phyloP scores from a whole-genome alignment of 345 rosid species.

The Gossypium thurberi region DNA sequence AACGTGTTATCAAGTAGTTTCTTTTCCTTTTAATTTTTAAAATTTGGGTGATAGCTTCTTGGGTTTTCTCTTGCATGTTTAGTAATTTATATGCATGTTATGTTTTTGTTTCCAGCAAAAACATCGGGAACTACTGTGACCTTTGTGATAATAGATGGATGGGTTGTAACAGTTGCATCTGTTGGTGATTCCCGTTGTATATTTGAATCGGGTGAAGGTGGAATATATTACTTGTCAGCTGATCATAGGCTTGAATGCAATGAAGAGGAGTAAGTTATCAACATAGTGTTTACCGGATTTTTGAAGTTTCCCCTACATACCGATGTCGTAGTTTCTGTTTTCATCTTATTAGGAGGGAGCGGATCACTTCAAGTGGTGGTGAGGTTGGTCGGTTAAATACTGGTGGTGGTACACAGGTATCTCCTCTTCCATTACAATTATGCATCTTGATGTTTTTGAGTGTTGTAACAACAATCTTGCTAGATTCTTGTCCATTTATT shows the following conservation, averaged over 20 bases:
- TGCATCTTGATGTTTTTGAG: slow-evolving; percentile 6
- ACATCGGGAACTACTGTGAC: slow-evolving; percentile 95
- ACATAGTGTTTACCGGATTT: slow-evolving; percentile 4
- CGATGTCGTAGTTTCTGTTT: slow-evolving; percentile 9
- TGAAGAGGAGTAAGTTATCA: slow-evolving; percentile 73
- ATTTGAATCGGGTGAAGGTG: slow-evolving; percentile 95
- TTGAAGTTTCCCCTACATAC: slow-evolving; percentile 6
- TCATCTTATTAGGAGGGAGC: slow-evolving; percentile 59
- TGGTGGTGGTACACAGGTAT: slow-evolving; percentile 98
- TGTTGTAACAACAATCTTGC: background rate
- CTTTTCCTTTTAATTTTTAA: background rate
- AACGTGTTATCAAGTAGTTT: background rate
- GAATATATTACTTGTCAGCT: slow-evolving; percentile 78
- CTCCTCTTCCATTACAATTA: slow-evolving; percentile 13
- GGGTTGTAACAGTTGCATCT: slow-evolving; percentile 91
- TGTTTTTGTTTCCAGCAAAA: slow-evolving; percentile 41
- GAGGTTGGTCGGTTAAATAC: slow-evolving; percentile 97
- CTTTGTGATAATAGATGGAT: slow-evolving; percentile 86
- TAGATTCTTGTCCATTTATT: background rate
- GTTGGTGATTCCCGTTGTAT: slow-evolving; percentile 98
- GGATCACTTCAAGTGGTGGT: slow-evolving; percentile 94
- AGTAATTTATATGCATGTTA: background rate
- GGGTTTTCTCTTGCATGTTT: background rate
- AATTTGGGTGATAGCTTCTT: background rate
- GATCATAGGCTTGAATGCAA: slow-evolving; percentile 96